These are phyloP conservation scores for Fusarium chaquense DNA, from an alignment of 2,329 filamentous ascomycete genomes.

Conservation along the genomic window DNA sequence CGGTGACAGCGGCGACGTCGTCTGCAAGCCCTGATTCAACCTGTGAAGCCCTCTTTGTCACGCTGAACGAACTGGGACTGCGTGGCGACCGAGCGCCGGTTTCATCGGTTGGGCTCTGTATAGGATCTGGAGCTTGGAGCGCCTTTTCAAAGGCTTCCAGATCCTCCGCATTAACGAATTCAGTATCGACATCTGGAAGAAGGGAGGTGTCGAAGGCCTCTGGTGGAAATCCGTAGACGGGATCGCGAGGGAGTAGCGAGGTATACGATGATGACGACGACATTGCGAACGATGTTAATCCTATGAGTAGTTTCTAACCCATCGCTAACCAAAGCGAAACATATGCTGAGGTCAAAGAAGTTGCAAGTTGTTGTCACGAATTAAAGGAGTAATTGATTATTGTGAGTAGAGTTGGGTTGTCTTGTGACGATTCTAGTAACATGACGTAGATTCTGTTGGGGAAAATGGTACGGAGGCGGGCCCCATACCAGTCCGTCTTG, in stretches of 20 bases:
- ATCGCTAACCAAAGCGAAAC: conserved; percentile 20
- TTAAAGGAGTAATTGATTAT: conserved; percentile 29
- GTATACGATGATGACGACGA: conserved; percentile 39
- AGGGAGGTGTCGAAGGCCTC: conserved; percentile 75
- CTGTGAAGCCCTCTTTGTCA: conserved; percentile 58
- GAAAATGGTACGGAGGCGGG: conserved; percentile 33
- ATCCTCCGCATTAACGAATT: conserved; percentile 81
- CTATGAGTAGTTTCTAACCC: conserved; percentile 25
- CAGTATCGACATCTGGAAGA: conserved; percentile 82
- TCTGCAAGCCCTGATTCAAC: conserved; percentile 48
- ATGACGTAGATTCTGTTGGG: conserved; percentile 52
- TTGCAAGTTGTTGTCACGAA: conserved; percentile 10
- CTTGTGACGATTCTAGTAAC: conserved; percentile 44
- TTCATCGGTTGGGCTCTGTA: conserved; percentile 71
- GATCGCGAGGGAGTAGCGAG: conserved; percentile 45
- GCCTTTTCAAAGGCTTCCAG: conserved; percentile 84
- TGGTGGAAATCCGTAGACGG: conserved; percentile 67
- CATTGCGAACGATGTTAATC: conserved; percentile 37
- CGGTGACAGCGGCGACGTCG: conserved; percentile 54
- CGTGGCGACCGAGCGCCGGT: conserved; percentile 57
- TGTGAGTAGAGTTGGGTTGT: conserved; percentile 34
- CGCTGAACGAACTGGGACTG: conserved; percentile 56
- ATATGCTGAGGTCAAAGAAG: neutral
- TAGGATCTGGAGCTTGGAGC: conserved; percentile 81
- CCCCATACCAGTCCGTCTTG: conserved; percentile 30